phyloP scores from a whole-genome alignment of 1,284 basidiomycete species.

The Clitocybe nebularis region DNA sequence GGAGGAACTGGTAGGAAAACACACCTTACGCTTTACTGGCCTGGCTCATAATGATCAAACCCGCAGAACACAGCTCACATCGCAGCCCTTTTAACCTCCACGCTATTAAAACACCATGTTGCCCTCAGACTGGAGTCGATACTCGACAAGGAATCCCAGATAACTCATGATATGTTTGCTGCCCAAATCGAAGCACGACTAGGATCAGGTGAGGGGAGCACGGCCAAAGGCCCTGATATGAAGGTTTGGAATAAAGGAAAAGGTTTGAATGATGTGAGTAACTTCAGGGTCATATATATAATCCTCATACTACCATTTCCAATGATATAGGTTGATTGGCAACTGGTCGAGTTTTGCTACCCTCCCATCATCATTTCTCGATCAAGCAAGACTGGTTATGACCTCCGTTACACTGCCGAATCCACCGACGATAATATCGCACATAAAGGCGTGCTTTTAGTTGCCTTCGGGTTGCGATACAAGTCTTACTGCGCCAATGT shows the following conservation, averaged over 20 bases:
- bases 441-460: slow-evolving; percentile 87
- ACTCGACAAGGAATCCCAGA: slow-evolving; percentile 87
- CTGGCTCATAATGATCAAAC: slow-evolving; percentile 12
- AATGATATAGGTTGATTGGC: slow-evolving; percentile 73
- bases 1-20: slow-evolving; percentile 75
- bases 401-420: slow-evolving; percentile 83
- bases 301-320: slow-evolving; percentile 5
- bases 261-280: slow-evolving; percentile 66
- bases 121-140: slow-evolving; percentile 87
- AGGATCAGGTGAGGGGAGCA: slow-evolving; percentile 76
- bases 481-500: slow-evolving; percentile 92
- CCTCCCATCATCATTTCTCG: slow-evolving; percentile 95
- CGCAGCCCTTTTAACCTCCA: slow-evolving; percentile 81
- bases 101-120: slow-evolving; percentile 83
- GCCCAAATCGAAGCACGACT: slow-evolving; percentile 83
- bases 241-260: slow-evolving; percentile 84
- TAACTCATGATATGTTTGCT: slow-evolving; percentile 85
- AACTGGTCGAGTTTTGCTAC: slow-evolving; percentile 89
- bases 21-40: slow-evolving; percentile 1
- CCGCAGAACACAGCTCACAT: slow-evolving; percentile 71
- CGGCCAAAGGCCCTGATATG: slow-evolving; percentile 80
- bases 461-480: slow-evolving; percentile 88
- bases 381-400: slow-evolving; percentile 78
- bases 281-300: slow-evolving; percentile 2
- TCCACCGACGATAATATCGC: slow-evolving; percentile 83